phyloP scores from a whole-genome alignment of 2,329 filamentous ascomycete genomes.

The Cercospora nicotianae region DNA sequence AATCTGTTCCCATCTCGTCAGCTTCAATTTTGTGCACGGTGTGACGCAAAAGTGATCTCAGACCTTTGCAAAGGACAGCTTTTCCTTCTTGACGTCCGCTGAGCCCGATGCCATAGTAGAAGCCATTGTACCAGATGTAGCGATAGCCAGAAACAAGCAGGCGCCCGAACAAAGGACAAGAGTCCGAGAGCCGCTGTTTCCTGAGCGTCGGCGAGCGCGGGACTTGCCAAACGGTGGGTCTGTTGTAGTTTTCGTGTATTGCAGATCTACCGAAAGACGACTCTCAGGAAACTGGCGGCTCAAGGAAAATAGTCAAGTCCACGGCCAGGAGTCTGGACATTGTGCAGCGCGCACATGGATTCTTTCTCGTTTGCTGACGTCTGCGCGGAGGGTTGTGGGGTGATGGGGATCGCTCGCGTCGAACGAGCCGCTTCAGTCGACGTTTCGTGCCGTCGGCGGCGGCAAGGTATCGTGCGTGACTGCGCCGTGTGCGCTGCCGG shows the following conservation, averaged over 20 bases:
- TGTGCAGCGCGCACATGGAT: slow-evolving; percentile 50
- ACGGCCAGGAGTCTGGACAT: slow-evolving; percentile 52
- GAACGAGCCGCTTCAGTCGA: slow-evolving; percentile 3
- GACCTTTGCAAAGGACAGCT: slow-evolving; percentile 43
- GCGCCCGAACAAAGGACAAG: slow-evolving; percentile 18
- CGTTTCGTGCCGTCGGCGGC: slow-evolving; percentile 1
- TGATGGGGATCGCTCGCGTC: background rate
- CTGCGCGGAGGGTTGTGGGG: slow-evolving; percentile 12
- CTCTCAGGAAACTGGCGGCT: slow-evolving; percentile 48
- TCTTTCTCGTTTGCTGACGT: slow-evolving; percentile 17
- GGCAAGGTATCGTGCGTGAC: background rate
- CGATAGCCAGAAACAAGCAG: slow-evolving; percentile 19
- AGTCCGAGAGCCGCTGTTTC: slow-evolving; percentile 40
- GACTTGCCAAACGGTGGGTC: slow-evolving; percentile 36
- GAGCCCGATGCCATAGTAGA: slow-evolving; percentile 25
- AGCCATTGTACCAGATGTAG: slow-evolving; percentile 37
- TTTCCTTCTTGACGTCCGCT: slow-evolving; percentile 33
- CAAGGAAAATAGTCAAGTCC: slow-evolving; percentile 53
- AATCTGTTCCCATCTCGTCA: slow-evolving; percentile 31
- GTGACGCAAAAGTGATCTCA: slow-evolving; percentile 16
- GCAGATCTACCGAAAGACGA: slow-evolving; percentile 34
- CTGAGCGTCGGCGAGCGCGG: slow-evolving; percentile 36
- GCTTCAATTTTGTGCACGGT: background rate
- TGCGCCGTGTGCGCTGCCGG: slow-evolving; percentile 12
- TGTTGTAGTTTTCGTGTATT: slow-evolving; percentile 17